A percentile compares a stretch with the other conserved stretches of the same genome.
Conservation (phyloP, 2,329 filamentous ascomycete genomes). For the Colletotrichum euphorbiae region DNA sequence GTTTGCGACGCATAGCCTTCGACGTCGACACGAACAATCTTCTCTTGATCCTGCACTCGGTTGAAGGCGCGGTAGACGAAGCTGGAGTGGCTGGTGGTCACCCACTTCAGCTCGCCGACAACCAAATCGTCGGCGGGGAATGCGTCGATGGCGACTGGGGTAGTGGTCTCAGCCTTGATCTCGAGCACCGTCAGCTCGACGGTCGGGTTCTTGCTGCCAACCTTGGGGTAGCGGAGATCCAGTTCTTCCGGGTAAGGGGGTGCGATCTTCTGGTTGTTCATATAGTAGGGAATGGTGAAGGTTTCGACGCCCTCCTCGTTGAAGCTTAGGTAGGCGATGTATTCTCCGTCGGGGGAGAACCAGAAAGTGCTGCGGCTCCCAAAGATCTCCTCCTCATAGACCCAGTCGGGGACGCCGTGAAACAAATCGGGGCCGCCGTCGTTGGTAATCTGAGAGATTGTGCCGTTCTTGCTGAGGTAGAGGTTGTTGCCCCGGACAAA, state of each 20-base stretch:
- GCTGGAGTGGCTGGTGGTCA: slow-evolving; percentile 70
- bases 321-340: slow-evolving; percentile 90
- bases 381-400: slow-evolving; percentile 81
- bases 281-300: slow-evolving; percentile 75
- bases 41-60: slow-evolving; percentile 74
- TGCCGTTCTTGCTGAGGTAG: slow-evolving; percentile 67
- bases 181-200: slow-evolving; percentile 70
- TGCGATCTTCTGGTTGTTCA: slow-evolving; percentile 66
- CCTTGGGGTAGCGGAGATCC: slow-evolving; percentile 75
- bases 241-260: slow-evolving; percentile 72
- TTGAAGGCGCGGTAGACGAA: slow-evolving; percentile 76
- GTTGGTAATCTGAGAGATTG: slow-evolving; percentile 66
- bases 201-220: slow-evolving; percentile 74
- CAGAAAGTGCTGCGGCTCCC: slow-evolving; percentile 84
- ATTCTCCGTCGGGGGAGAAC: slow-evolving; percentile 94
- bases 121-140: slow-evolving; percentile 72
- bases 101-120: slow-evolving; percentile 76
- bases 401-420: slow-evolving; percentile 79
- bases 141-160: slow-evolving; percentile 63
- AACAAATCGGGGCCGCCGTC: slow-evolving; percentile 72
- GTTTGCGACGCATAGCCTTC: slow-evolving; percentile 57
- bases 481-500: slow-evolving; percentile 77
- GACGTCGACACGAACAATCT: slow-evolving; percentile 70
- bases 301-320: slow-evolving; percentile 80
- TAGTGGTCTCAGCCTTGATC: slow-evolving; percentile 58